These are phyloP conservation scores for Aureobasidium uvarum DNA, from an alignment of 2,329 filamentous ascomycete species.

Conservation along the genomic window DNA sequence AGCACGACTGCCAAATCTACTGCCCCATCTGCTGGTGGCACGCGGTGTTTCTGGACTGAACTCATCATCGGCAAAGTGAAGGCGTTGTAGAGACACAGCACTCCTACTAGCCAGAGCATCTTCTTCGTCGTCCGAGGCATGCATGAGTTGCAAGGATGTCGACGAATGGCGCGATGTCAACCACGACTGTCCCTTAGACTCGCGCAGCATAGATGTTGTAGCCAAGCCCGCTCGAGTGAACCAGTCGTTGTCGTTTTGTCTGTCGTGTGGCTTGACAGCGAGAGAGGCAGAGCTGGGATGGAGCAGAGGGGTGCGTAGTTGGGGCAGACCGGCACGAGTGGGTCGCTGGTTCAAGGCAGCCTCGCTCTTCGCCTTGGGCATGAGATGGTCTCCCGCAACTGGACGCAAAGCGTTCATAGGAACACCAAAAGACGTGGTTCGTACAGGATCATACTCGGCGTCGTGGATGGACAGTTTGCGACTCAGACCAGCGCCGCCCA, in stretches of 20 bases:
- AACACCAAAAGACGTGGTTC: conserved; percentile 11
- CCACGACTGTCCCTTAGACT: conserved; percentile 64
- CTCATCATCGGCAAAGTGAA: conserved; percentile 38
- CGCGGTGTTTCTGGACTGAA: conserved; percentile 26
- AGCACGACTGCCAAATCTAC: conserved; percentile 28
- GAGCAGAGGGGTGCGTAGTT: background rate
- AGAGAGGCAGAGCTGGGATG: background rate
- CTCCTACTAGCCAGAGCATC: conserved; percentile 4
- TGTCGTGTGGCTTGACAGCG: background rate
- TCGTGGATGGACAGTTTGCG: conserved; percentile 36
- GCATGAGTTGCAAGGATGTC: conserved; percentile 49
- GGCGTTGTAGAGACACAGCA: conserved; percentile 28
- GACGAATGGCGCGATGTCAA: conserved; percentile 56
- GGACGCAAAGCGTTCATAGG: conserved; percentile 1
- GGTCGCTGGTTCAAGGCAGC: conserved; percentile 39
- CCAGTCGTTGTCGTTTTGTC: conserved; percentile 53
- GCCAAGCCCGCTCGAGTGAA: conserved; percentile 58
- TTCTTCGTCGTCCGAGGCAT: conserved; percentile 23
- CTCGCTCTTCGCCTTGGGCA: conserved; percentile 51
- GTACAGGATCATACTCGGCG: conserved; percentile 30
- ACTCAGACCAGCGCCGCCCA: conserved; percentile 37
- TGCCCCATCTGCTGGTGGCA: conserved; percentile 27
- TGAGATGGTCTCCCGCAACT: conserved; percentile 28
- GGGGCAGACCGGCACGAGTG: background rate
- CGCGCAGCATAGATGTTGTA: conserved; percentile 56